A percentile compares a stretch with the other conserved stretches of the same genome.
Evolutionary conservation across 2,329 filamentous ascomycete genomes (phyloP).

Genomic region (Passalora sequoiae): DNA sequence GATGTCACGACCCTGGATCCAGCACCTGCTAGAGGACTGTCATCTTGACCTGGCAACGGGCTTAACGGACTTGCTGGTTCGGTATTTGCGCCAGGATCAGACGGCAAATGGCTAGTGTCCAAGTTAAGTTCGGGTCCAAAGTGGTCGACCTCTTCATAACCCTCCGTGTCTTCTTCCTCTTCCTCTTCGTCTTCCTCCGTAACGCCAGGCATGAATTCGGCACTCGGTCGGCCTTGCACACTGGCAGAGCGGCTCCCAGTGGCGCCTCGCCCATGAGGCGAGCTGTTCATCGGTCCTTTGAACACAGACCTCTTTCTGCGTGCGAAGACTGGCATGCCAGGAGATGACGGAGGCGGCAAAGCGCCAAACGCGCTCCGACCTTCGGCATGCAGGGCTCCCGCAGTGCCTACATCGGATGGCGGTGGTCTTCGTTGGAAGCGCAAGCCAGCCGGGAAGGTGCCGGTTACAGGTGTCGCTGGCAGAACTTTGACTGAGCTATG

Average conservation of each 20-base stretch:
- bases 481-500: slow-evolving; percentile 94
- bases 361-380: slow-evolving; percentile 21
- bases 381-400: slow-evolving; percentile 27
- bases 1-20: not conserved
- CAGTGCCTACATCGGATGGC: slow-evolving; percentile 28
- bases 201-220: slow-evolving; percentile 62
- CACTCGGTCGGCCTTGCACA: slow-evolving; percentile 62
- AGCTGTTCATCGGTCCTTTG: slow-evolving; percentile 67
- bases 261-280: slow-evolving; percentile 21
- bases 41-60: slow-evolving; percentile 13
- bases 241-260: slow-evolving; percentile 46
- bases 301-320: slow-evolving; percentile 76
- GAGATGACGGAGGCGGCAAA: slow-evolving; percentile 48
- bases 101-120: slow-evolving; percentile 5
- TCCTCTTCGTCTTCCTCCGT: slow-evolving; percentile 32
- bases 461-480: slow-evolving; percentile 73
- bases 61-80: slow-evolving; percentile 18
- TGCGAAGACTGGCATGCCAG: slow-evolving; percentile 65
- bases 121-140: slow-evolving; percentile 26
- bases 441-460: slow-evolving; percentile 76
- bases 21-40: slow-evolving; percentile 7
- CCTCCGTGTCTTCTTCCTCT: slow-evolving; percentile 25
- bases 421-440: slow-evolving; percentile 50
- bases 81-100: slow-evolving; percentile 7
- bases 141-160: slow-evolving; percentile 25